phyloP scores from a whole-genome alignment of 192 early-diverging fungal species.

The Coemansia sp. region DNA sequence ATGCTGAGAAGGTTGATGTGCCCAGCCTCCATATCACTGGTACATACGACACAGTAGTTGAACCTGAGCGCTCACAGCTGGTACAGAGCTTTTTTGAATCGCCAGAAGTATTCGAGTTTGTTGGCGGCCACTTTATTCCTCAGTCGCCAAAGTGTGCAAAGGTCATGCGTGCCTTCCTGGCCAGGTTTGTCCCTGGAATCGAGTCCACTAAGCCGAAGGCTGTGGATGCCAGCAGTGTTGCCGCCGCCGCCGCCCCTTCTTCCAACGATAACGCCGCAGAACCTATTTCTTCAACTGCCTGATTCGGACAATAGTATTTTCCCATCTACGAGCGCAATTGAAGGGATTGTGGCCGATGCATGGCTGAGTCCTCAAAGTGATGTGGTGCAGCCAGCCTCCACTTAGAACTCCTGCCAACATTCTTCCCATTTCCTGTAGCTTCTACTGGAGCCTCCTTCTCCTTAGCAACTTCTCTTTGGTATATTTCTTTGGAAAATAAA shows the following conservation, averaged over 20 bases:
- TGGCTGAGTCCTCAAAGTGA: too few species aligned
- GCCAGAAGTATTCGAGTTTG: slow-evolving; percentile 44
- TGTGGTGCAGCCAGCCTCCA: too few species aligned
- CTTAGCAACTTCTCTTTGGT: too few species aligned
- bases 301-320: too few species aligned
- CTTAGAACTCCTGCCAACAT: not conserved
- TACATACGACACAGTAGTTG: slow-evolving; percentile 40
- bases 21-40: slow-evolving; percentile 45
- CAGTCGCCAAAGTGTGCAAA: slow-evolving; percentile 36
- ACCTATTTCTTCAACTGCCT: slow-evolving; percentile 1
- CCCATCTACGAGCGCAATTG: too few species aligned
- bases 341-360: too few species aligned
- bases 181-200: slow-evolving; percentile 34
- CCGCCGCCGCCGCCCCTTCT: not conserved
- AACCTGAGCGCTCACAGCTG: slow-evolving; percentile 16
- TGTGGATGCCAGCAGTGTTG: not conserved
- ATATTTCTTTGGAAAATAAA: not conserved
- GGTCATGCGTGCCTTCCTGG: slow-evolving; percentile 27
- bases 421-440: too few species aligned
- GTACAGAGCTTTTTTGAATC: slow-evolving; percentile 16
- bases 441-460: too few species aligned
- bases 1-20: slow-evolving; percentile 6
- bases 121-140: slow-evolving; percentile 50
- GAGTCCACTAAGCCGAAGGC: slow-evolving; percentile 1
- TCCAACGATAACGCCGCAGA: not conserved